These are phyloP conservation scores for Penicillium freii DNA, from an alignment of 2,329 filamentous ascomycete genomes.

Conservation along the genomic window DNA sequence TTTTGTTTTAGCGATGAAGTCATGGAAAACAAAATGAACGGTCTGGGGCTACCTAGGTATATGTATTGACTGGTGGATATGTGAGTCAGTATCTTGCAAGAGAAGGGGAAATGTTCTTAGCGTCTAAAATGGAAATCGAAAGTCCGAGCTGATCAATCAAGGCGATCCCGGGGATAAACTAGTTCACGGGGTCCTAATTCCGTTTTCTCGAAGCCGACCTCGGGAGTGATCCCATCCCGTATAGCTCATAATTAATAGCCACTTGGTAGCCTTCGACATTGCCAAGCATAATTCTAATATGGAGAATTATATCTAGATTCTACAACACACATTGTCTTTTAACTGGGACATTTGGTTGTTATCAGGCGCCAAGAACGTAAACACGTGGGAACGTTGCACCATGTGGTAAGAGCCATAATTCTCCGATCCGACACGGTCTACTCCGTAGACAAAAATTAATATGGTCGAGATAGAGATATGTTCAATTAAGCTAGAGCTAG, in stretches of 20 bases:
- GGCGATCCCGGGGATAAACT: neutral
- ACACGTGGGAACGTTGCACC: neutral
- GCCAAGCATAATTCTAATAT: neutral
- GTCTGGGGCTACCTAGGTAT: neutral
- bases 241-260: neutral
- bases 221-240: neutral
- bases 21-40: neutral
- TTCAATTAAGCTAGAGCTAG: constrained; percentile 23
- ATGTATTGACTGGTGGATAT: neutral
- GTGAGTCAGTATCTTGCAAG: neutral
- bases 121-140: neutral
- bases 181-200: constrained; percentile 1
- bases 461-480: constrained; percentile 13
- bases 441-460: neutral
- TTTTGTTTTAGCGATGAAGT: neutral
- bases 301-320: neutral
- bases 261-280: neutral
- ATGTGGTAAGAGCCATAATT: neutral
- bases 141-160: constrained; percentile 24
- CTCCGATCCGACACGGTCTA: neutral
- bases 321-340: neutral
- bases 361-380: neutral
- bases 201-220: neutral
- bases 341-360: neutral
- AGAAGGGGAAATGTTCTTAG: neutral